Evolutionary conservation across 2,329 filamentous ascomycete species (phyloP), one percentile per base, ranked within the genome.

Genomic region (Xylaria sp.): DNA sequence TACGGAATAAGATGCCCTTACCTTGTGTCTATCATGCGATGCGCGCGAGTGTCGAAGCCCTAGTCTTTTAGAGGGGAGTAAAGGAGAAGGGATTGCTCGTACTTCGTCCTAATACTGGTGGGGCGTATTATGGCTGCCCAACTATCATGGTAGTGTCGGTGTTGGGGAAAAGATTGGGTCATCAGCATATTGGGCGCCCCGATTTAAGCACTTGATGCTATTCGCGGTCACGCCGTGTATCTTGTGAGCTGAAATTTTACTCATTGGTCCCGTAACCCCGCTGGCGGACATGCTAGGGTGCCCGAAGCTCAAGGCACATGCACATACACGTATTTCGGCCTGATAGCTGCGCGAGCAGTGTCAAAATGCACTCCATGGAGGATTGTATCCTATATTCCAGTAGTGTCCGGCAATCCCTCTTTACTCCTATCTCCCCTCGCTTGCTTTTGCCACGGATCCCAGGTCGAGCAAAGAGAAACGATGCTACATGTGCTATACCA

Each of bases 401-500:
- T n/a, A n/a, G n/a, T n/a, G n/a, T n/a, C n/a, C n/a, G n/a, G n/a
- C n/a, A n/a, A n/a, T n/a, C n/a, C n/a, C n/a, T n/a, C n/a, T n/a
- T n/a, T n/a, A n/a, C n/a, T n/a, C n/a, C n/a, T n/a, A n/a, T n/a
- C n/a, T n/a, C 30, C 17, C 21, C 42, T 58, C 21, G 30, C 19
- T 30, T 48, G 4, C 30, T 21, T 3, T 19, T 5, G 17, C 56
- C 11, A 36, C 4, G 19, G 51, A 36, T 11, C 5, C 6, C 1
- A 8, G 12, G 14, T 8, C 7, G 2, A 30, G 48, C 14, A 30
- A 51, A 27, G 9, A 17, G 6, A 30, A 51, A 11, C 6, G 6
- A 51, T 50, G 24, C 42, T 58, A n/a, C 57, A 60, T 24, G 42
- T 60, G 17, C 14, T 60, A 36, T 6, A 36, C 34, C 34, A 27